Conservation (phyloP, 2,329 filamentous ascomycete genomes). For the Dothideomycetes sp. region DNA sequence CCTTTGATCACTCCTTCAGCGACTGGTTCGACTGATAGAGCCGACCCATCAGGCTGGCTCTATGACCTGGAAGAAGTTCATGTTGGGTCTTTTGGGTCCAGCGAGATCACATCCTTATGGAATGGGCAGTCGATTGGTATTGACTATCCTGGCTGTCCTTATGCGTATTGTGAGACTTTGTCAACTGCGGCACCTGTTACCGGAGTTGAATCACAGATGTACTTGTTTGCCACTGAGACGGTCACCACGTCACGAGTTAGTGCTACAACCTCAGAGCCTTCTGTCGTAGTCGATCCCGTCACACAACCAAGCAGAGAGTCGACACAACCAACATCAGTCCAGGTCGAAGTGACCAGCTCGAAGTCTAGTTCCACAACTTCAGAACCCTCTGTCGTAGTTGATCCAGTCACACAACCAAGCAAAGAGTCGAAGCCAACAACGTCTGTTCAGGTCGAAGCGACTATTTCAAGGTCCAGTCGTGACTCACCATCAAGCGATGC, state of each 20-base stretch:
- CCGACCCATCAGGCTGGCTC: slow-evolving; percentile 3
- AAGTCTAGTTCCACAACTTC: background rate
- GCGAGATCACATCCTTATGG: background rate
- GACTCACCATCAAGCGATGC: no score
- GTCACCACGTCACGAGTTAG: background rate
- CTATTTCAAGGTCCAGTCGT: background rate
- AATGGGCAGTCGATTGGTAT: background rate
- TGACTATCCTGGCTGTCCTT: background rate
- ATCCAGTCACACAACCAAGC: background rate
- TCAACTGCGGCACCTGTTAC: background rate
- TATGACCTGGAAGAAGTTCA: background rate
- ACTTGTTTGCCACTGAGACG: slow-evolving; percentile 1
- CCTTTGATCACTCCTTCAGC: background rate
- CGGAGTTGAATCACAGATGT: background rate
- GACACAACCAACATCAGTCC: background rate
- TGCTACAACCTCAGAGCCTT: background rate
- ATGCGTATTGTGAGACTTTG: background rate
- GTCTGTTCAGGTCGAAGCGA: no score
- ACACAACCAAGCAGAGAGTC: background rate
- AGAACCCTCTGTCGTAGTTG: background rate
- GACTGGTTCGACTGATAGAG: background rate
- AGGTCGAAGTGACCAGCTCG: background rate
- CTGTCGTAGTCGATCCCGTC: background rate
- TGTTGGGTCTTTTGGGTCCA: background rate
- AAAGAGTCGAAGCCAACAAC: background rate